These are phyloP conservation scores for Sporothrix schenckii DNA, from an alignment of 2,329 filamentous ascomycete genomes.

Conservation along the genomic window DNA sequence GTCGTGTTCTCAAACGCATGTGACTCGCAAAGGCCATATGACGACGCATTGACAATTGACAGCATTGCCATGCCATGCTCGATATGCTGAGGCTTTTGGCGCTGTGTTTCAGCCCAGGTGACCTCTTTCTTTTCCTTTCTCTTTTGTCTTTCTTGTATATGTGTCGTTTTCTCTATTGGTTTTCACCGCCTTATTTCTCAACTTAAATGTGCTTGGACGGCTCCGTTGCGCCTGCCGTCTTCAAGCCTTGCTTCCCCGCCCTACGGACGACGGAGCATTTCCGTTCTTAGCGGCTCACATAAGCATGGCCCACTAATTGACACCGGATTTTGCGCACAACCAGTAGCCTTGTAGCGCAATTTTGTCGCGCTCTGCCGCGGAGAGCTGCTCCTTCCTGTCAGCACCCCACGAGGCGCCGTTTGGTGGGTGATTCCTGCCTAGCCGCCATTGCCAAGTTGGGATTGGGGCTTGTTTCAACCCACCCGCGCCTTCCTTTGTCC, in stretches of 20 bases:
- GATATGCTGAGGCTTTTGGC: not conserved
- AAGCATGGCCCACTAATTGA: conserved; percentile 1
- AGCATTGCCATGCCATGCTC: no score
- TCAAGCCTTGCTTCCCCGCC: conserved; percentile 17
- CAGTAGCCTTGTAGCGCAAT: not conserved
- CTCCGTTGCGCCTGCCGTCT: not conserved
- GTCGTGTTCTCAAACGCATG: not conserved
- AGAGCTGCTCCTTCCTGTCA: not conserved
- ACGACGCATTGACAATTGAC: not conserved
- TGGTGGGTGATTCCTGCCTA: conserved; percentile 11
- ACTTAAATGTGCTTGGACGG: no score
- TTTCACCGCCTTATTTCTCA: not conserved
- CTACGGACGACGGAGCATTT: not conserved
- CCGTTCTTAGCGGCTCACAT: conserved; percentile 12
- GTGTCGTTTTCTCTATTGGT: no score
- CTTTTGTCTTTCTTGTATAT: not conserved
- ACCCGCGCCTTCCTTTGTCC: conserved; percentile 5
- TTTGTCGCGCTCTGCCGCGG: conserved; percentile 10
- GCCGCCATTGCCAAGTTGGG: conserved; percentile 2
- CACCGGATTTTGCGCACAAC: not conserved
- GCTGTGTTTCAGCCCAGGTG: not conserved
- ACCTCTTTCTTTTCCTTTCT: not conserved
- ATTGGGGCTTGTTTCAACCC: conserved; percentile 15
- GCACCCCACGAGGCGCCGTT: not conserved
- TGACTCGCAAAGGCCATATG: not conserved